Evolutionary conservation across 2,329 filamentous ascomycete genomes (phyloP).

Genomic region (Bipolaris sorokiniana): DNA sequence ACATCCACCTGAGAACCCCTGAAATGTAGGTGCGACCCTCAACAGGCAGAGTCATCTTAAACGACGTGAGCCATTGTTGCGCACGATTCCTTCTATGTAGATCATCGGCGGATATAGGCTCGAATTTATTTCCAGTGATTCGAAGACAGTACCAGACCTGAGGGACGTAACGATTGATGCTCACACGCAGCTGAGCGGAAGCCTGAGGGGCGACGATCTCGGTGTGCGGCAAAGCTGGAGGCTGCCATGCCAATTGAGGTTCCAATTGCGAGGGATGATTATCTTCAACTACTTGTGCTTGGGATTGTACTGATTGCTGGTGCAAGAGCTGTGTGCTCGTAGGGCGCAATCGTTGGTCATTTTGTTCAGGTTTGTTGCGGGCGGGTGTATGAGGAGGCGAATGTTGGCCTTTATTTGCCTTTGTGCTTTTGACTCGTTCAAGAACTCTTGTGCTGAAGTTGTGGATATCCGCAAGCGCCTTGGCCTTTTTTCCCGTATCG

Average conservation of each 20-base stretch:
- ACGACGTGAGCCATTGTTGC: background rate
- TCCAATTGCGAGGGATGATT: background rate
- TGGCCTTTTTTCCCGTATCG: background rate
- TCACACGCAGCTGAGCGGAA: background rate
- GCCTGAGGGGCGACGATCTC: background rate
- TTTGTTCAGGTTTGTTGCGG: background rate
- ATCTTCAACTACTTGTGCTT: background rate
- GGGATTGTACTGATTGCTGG: background rate
- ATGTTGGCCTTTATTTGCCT: background rate
- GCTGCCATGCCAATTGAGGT: background rate
- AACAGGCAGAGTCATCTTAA: slow-evolving; percentile 1
- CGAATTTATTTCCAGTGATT: background rate
- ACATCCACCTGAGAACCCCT: slow-evolving; percentile 1
- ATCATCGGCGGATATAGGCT: background rate
- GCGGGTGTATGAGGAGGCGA: background rate
- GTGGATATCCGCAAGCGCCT: background rate
- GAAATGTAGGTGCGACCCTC: slow-evolving; percentile 5
- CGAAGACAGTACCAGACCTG: slow-evolving; percentile 4
- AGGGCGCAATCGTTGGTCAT: background rate
- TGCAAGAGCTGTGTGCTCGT: background rate
- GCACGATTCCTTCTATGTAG: background rate
- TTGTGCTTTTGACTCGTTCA: background rate
- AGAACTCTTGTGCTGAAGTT: background rate
- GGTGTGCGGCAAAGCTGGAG: background rate
- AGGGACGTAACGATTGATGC: slow-evolving; percentile 6